Conservation (phyloP, 306 rosid genomes). For the Acacia confusa region DNA sequence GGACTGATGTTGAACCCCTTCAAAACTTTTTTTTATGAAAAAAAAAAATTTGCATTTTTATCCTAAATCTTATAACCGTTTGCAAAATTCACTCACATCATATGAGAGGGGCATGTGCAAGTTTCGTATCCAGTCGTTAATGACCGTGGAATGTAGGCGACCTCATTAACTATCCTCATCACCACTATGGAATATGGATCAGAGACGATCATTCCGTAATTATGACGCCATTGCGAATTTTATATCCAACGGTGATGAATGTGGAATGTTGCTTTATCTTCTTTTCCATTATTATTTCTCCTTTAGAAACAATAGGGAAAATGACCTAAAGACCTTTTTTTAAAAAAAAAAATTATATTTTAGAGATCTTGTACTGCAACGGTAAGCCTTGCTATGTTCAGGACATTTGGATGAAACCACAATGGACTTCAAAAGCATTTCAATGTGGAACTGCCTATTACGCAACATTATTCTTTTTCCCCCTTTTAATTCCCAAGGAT, state of each 20-base stretch:
- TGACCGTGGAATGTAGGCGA: too few relatives aligned
- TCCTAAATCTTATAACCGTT: too few relatives aligned
- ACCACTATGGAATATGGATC: neutral
- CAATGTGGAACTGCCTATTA: neutral
- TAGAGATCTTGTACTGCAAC: too few relatives aligned
- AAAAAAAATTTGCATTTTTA: too few relatives aligned
- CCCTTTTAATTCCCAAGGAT: neutral
- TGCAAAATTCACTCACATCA: neutral
- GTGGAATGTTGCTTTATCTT: neutral
- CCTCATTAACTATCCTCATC: neutral
- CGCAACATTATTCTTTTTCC: neutral
- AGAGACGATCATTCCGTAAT: neutral
- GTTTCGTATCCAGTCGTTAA: too few relatives aligned
- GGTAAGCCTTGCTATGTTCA: too few relatives aligned
- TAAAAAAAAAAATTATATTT: neutral
- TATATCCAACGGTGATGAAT: neutral
- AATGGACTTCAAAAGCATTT: neutral
- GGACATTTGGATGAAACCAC: neutral
- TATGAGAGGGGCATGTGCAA: too few relatives aligned
- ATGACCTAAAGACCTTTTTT: neutral
- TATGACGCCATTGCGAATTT: neutral
- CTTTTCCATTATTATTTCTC: neutral
- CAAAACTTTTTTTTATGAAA: too few relatives aligned
- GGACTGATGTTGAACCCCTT: too few relatives aligned
- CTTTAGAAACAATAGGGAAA: neutral